Evolutionary conservation across 2,329 filamentous ascomycete species (phyloP).

Genomic region (Colletotrichum nymphaeae): DNA sequence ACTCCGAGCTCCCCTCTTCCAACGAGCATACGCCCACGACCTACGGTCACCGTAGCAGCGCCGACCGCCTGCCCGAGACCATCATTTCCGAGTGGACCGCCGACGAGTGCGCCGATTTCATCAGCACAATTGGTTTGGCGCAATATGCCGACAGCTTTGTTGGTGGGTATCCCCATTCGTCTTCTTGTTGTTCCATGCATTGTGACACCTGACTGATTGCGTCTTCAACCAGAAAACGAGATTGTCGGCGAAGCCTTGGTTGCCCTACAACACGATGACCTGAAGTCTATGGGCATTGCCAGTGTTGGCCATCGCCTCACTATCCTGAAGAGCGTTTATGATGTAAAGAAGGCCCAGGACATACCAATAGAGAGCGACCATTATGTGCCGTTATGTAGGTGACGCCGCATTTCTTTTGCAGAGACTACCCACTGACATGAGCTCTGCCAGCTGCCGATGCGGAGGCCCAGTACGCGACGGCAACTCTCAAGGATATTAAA

Average conservation of each 20-base stretch:
- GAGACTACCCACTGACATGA: constrained; percentile 12
- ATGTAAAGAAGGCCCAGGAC: constrained; percentile 94
- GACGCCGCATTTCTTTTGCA: constrained; percentile 11
- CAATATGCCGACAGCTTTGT: constrained; percentile 88
- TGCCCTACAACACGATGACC: constrained; percentile 88
- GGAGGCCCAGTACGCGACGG: constrained; percentile 84
- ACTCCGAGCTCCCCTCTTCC: constrained; percentile 76
- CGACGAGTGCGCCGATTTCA: constrained; percentile 91
- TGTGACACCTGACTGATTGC: background rate
- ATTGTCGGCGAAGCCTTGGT: constrained; percentile 93
- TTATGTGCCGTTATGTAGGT: constrained; percentile 91
- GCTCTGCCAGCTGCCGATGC: constrained; percentile 81
- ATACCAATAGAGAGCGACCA: constrained; percentile 92
- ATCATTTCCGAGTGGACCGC: constrained; percentile 84
- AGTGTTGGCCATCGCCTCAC: constrained; percentile 96
- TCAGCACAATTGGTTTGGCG: constrained; percentile 80
- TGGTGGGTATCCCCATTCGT: constrained; percentile 66
- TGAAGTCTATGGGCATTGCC: constrained; percentile 93
- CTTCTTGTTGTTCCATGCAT: background rate
- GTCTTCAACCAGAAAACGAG: constrained; percentile 77
- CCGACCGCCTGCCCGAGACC: constrained; percentile 77
- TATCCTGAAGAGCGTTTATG: constrained; percentile 95
- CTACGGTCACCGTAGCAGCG: constrained; percentile 74
- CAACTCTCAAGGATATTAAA: constrained; percentile 93
- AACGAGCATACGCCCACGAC: constrained; percentile 84